Base-by-base conservation (phyloP, 208 protist genomes). In the Lotmaria passim region DNA sequence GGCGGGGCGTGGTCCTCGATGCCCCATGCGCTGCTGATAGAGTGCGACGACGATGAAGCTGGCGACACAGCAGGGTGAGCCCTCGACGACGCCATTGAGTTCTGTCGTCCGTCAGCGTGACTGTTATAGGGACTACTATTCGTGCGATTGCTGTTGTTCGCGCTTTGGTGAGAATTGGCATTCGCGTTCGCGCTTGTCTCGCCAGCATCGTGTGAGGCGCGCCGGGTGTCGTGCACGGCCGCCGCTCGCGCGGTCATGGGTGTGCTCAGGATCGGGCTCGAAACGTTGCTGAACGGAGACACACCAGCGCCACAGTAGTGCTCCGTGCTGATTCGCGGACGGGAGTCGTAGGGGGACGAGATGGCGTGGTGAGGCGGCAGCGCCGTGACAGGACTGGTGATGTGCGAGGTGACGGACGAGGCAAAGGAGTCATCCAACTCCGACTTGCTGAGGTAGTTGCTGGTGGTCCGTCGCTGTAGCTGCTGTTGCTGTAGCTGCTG, bases 1-100 rank as follows among this genome's bases (percentile, higher is more conserved):
- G 56, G 36, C 12, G 56, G 56, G 56, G 56, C 56, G 36, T 61
- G 19, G 38, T 61, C 56, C 24, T 61, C 56, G 34, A 61, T 47
- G 24, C 38, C 56, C 56, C 56, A 61, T 12, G 5, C 38, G n/a
- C 38, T 26, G 38, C 31, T 10, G 6, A 33, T 26, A 6, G 56
- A 39, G 5, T 14, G 15, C 34, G 53, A 44, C 19, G 53, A 59
- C 7, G 34, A 24, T 4, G 47, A 52, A 17, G 6, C 47, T 24
- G 23, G 47, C 21, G 14, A 5, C 21, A n/a, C n/a, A n/a, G n/a
- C n/a, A n/a, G n/a, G n/a, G n/a, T n/a, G n/a, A n/a, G n/a, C n/a
- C n/a, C n/a, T n/a, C n/a, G n/a, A 39, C 36, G 36, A 12, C 12
- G 36, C 36, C 6, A 12, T 6, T 6, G 36, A 39, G 36, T 6